Base-by-base conservation (phyloP, 768 basidiomycete genomes). In the Neoboletus brunneissimus region DNA sequence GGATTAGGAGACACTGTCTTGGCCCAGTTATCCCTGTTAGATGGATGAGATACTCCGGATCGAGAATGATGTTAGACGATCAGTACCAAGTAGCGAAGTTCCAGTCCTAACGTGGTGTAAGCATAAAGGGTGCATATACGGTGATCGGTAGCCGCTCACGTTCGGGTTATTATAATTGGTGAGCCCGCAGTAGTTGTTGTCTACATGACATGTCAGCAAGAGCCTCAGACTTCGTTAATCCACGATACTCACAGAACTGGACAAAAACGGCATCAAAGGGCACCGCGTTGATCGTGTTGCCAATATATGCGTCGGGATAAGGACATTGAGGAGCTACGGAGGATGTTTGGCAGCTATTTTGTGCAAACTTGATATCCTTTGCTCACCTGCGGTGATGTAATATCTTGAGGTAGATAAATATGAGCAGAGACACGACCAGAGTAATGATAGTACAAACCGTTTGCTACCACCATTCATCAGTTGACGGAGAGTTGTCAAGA, bases 241-340 rank as follows among this genome's bases (percentile, higher is more conserved):
- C 2, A 13, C 1, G 18, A 22, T 11, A 54, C 66, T 13, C 47
- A 62, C 79, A 80, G 67, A 81, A 81, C 54, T 81, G 81, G 9
- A 81, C 80, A 54, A 77, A 81, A 37, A 81, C 69, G 0, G 79
- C 80, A 56, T 81, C 80, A 54, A 81, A 81, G 0, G 67, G 63
- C 13, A 78, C 76, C 0, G 70, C 66, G 50, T 80, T 76, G 35
- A 81, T 46, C 8, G 77, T 75, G 13, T 67, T 53, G 7, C 78
- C 76, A 3, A 81, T 65, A 47, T 75, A 75, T 9, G 78, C 75
- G 53, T 81, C 80, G 0, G 80, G 81, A 69, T 73, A 81, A 16
- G 77, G 76, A 55, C 81, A 81, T 55, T 81, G 75, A 8, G 74
- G 75, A 1, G 74, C 75, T 61, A 31, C 34, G 9, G 7, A 34